phyloP scores from a whole-genome alignment of 192 early-diverging fungal genomes.

The Coemansia sp. region DNA sequence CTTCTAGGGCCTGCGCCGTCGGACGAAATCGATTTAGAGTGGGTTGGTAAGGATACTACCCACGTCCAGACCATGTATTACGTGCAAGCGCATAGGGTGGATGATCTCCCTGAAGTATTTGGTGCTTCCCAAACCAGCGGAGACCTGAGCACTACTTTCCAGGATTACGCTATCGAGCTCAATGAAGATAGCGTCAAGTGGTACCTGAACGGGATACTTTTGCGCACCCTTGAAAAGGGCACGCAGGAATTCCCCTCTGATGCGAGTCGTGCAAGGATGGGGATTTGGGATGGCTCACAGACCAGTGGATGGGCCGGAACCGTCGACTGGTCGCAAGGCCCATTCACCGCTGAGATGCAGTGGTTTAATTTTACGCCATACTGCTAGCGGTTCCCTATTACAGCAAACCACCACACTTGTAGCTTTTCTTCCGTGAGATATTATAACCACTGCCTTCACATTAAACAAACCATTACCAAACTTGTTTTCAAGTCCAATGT shows the following conservation, averaged over 20 bases:
- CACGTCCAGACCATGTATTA: constrained; percentile 58
- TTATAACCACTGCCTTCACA: too few species aligned
- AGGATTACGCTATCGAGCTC: constrained; percentile 63
- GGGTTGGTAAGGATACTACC: constrained; percentile 56
- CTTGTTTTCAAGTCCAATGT: too few species aligned
- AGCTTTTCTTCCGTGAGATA: too few species aligned
- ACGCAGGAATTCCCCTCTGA: constrained; percentile 26
- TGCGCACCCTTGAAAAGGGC: constrained; percentile 11
- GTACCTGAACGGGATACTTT: constrained; percentile 52
- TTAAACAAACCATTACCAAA: too few species aligned
- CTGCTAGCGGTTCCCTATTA: constrained; percentile 12
- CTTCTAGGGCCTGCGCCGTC: constrained; percentile 44
- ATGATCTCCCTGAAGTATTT: constrained; percentile 23
- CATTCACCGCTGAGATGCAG: constrained; percentile 42
- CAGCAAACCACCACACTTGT: too few species aligned
- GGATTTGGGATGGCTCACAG: constrained; percentile 54
- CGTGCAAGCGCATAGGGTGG: constrained; percentile 43
- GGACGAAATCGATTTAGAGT: constrained; percentile 67
- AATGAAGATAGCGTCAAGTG: constrained; percentile 57
- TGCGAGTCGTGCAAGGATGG: constrained; percentile 36
- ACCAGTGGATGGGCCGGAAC: constrained; percentile 48
- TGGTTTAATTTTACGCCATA: constrained; percentile 34
- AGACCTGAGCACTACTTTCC: constrained; percentile 50
- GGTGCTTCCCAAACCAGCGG: constrained; percentile 21
- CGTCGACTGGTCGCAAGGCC: constrained; percentile 43